These are phyloP conservation scores for Phaeosphaeriaceae sp. DNA, from an alignment of 2,329 filamentous ascomycete species.

Conservation along the genomic window DNA sequence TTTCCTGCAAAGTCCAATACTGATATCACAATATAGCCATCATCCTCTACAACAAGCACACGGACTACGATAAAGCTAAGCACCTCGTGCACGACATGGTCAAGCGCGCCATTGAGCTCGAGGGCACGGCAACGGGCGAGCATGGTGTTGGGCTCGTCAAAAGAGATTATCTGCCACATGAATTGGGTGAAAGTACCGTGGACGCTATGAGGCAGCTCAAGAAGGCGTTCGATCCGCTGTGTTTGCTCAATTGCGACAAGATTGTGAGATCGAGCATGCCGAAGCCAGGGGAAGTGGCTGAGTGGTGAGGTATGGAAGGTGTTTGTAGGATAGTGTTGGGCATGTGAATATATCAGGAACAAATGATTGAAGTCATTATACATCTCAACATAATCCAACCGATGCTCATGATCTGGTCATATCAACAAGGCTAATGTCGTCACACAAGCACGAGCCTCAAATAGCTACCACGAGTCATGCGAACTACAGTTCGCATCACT, in stretches of 20 bases:
- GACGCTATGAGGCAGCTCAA: constrained; percentile 89
- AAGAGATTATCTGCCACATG: constrained; percentile 80
- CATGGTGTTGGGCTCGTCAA: constrained; percentile 86
- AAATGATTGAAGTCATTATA: background rate
- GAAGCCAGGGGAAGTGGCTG: constrained; percentile 56
- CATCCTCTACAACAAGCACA: constrained; percentile 68
- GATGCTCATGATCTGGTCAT: background rate
- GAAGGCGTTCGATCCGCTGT: constrained; percentile 77
- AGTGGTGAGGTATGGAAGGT: constrained; percentile 45
- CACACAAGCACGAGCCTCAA: background rate
- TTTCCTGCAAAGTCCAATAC: constrained; percentile 14
- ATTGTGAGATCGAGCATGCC: constrained; percentile 64
- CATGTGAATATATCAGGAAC: background rate
- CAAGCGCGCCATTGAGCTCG: constrained; percentile 82
- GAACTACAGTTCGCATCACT: background rate
- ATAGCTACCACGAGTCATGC: constrained; percentile 1
- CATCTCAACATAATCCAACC: no score
- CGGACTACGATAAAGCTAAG: constrained; percentile 71
- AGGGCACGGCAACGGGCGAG: constrained; percentile 86
- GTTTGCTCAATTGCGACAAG: constrained; percentile 70
- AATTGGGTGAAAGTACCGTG: constrained; percentile 76
- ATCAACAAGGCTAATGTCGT: background rate
- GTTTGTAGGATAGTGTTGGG: background rate
- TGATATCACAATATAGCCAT: constrained; percentile 55
- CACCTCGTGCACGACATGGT: constrained; percentile 82